Conservation (phyloP, 352 stramenopile species). For the Globisporangium canariense region DNA sequence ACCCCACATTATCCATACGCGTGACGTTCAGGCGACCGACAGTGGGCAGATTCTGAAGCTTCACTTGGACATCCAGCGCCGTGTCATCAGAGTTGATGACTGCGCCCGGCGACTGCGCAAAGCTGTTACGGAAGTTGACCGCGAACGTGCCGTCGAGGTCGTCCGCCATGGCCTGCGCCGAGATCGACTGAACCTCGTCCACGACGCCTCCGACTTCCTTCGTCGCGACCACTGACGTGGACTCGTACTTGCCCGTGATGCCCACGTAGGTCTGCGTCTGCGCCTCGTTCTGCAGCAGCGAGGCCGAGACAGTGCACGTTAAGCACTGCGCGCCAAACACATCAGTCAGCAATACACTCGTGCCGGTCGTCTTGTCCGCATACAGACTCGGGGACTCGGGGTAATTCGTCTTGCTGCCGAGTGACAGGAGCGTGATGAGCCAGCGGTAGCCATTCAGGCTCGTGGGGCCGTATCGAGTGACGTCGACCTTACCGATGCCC, state of each 20-base stretch:
- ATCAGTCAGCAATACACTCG: slow-evolving; percentile 31
- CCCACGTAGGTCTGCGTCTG: slow-evolving; percentile 24
- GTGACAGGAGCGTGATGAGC: slow-evolving; percentile 67
- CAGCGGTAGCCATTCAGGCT: slow-evolving; percentile 56
- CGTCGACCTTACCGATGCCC: slow-evolving; percentile 53
- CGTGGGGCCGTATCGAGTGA: slow-evolving; percentile 54
- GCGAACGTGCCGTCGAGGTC: slow-evolving; percentile 57
- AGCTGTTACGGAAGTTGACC: slow-evolving; percentile 61
- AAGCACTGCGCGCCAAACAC: slow-evolving; percentile 39
- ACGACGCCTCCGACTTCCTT: slow-evolving; percentile 56
- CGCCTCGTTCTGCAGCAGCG: slow-evolving; percentile 37
- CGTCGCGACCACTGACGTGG: slow-evolving; percentile 40
- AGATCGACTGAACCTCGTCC: slow-evolving; percentile 64
- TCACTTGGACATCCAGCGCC: slow-evolving; percentile 63
- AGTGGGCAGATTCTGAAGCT: slow-evolving; percentile 62
- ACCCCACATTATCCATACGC: slow-evolving; percentile 25
- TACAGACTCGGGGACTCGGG: slow-evolving; percentile 54
- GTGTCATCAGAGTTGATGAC: slow-evolving; percentile 74
- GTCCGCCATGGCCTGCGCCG: slow-evolving; percentile 27
- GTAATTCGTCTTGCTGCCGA: slow-evolving; percentile 44
- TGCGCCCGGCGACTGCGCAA: slow-evolving; percentile 32
- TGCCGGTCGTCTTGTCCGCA: slow-evolving; percentile 48
- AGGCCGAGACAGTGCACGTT: slow-evolving; percentile 38
- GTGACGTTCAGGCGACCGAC: slow-evolving; percentile 66
- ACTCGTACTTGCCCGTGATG: slow-evolving; percentile 39